Evolutionary conservation across 495 filamentous ascomycete genomes (phyloP).

Genomic region (Neurospora sp.): DNA sequence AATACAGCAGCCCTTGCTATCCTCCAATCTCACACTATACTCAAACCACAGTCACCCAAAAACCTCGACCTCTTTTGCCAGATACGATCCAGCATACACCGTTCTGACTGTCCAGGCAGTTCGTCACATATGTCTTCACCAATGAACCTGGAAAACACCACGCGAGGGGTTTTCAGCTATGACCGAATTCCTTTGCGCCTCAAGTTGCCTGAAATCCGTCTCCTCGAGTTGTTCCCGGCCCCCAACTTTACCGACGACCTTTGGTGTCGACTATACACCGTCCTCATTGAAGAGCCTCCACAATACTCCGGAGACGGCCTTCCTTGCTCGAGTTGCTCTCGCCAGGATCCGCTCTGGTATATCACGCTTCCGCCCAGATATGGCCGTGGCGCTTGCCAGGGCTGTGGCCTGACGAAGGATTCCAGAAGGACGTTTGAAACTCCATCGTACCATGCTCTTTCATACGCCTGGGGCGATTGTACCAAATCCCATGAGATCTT

Average conservation of each 20-base stretch:
- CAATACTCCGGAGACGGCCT: not conserved
- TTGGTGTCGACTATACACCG: not conserved
- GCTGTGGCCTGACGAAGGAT: constrained; percentile 22
- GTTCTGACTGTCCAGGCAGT: not conserved
- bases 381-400: not conserved
- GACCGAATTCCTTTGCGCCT: not conserved
- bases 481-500: not conserved
- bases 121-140: not conserved
- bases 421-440: constrained; percentile 8
- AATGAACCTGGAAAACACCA: not conserved
- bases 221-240: not conserved
- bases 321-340: not conserved
- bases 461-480: not conserved
- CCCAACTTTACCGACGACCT: not conserved
- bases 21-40: not conserved
- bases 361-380: not conserved
- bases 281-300: not conserved
- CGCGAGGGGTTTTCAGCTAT: not conserved
- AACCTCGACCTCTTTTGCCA: not conserved
- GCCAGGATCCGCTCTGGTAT: not conserved
- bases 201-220: not conserved
- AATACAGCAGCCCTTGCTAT: no score
- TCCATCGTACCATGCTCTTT: not conserved
- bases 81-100: not conserved
- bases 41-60: not conserved